Evolutionary conservation across 192 early-diverging fungal genomes (phyloP), one percentile per base, ranked within the genome.

Genomic region (Podila epigama): DNA sequence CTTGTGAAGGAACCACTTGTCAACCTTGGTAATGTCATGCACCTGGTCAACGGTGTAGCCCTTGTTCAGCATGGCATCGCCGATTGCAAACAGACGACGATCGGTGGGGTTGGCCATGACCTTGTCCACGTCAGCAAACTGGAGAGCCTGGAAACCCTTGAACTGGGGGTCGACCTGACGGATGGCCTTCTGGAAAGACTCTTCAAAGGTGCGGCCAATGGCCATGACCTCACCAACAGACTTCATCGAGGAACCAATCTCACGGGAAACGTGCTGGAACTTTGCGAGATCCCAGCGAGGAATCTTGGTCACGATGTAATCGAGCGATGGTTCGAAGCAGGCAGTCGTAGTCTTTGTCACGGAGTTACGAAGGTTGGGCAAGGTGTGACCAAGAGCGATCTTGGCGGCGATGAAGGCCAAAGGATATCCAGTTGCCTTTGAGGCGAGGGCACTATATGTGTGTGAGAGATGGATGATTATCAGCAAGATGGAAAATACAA

Each of bases 151-250:
- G 82, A 97, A 98, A 16, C 97, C 97, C 34, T 86, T 81, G 64
- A 94, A 98, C n/a, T 87, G 82, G 29, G 93, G 93, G 64, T 98
- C 97, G n/a, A 95, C 94, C 79, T 92, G 91, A 51, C 97, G 95
- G 71, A 98, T 75, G 34, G 83, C 86, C 86, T 99, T 99, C 77
- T 99, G 97, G 68, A 99, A 80, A 36, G 87, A 89, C 83, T 99
- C 97, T 81, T 99, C 97, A 63, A 95, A 99, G 0, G 95, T 97
- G 54, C 97, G 89, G 20, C 96, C 97, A 78, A 99, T 97, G 5
- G 95, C 95, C 97, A 99, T 99, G 58, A 99, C 96, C 71, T 99
- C 97, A 59, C 97, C 97, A 3, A 99, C 97, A 66, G 88, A 91
- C 83, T 99, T 99, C 96, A 98, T 98, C 42, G 90, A 87, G 25